These are phyloP conservation scores for Protea cynaroides DNA, from an alignment of 164 flowering plant species.

Conservation along the genomic window DNA sequence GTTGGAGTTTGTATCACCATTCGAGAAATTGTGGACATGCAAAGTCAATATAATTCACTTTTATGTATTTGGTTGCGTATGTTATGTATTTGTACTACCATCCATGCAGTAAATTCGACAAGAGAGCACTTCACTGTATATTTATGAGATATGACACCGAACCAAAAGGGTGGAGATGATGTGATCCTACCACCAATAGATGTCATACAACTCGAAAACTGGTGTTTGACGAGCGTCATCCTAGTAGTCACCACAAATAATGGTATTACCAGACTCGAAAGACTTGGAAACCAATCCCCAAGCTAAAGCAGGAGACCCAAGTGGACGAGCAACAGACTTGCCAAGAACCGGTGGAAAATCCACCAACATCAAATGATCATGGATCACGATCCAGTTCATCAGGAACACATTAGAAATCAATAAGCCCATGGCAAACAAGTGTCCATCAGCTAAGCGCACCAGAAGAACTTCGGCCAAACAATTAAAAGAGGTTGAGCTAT, in stretches of 20 bases:
- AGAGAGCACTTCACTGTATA: constrained; percentile 11
- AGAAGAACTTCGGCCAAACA: background rate
- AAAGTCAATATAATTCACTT: too few relatives aligned
- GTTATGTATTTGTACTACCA: constrained; percentile 19
- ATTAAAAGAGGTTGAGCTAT: background rate
- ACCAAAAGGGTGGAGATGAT: constrained; percentile 26
- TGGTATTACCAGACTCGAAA: background rate
- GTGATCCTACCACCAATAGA: constrained; percentile 10
- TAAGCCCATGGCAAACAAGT: background rate
- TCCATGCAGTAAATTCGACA: constrained; percentile 15
- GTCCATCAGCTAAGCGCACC: background rate
- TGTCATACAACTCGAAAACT: constrained; percentile 15
- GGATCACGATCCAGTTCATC: background rate
- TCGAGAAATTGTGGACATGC: too few relatives aligned
- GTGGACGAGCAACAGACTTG: too few relatives aligned
- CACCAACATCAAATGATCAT: background rate
- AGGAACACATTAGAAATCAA: background rate
- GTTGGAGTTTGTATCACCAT: background rate
- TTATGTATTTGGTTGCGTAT: background rate
- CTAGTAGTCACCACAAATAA: constrained; percentile 14
- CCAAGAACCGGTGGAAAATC: too few relatives aligned
- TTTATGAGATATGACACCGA: constrained; percentile 19
- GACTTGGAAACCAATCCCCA: too few relatives aligned
- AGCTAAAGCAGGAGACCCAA: too few relatives aligned
- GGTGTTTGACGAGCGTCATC: constrained; percentile 21